Base-by-base conservation (phyloP, 139 green algal genomes). In the Picochlorum sp. region DNA sequence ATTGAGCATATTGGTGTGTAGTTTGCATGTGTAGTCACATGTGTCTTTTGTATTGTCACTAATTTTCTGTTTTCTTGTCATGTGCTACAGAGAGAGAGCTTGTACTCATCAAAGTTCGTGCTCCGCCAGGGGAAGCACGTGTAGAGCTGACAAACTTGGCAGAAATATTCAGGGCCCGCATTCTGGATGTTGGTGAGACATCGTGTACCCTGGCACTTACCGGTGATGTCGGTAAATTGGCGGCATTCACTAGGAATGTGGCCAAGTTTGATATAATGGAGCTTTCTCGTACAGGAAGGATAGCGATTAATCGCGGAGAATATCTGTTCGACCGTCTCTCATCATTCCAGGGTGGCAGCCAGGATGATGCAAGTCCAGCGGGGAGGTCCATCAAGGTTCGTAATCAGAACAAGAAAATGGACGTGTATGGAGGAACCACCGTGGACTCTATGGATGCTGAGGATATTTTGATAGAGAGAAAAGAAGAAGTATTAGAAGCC, bases 171-270 rank as follows among this genome's bases (percentile, higher is more conserved):
- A 78, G 93, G 4, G 92, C 81, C 0, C 69, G 77, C n/a, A 84
- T 97, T 1, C 81, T 96, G 26, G 93, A 99, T 69, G 79, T 96
- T 6, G 50, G 60, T 1, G 81, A 90, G 15, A 32, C 21, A 51
- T 80, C 69, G 14, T 62, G 94, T 30, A 88, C 81, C 2, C 61
- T 96, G 34, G 73, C 60, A 26, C 78, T 89, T 26, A 89, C 85
- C 1, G 92, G 92, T 4, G 92, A 98, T 68, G 80, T 91, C 24
- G 92, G 92, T 59, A 98, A 98, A 84, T 82, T 92, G 56, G 70
- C 66, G 28, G 86, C 89, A 2, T 65, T 92, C 59, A 66, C 89
- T 37, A 76, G 77, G 26, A 70, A 76, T 30, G 71, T 95, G 76
- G n/a, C 47, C 32, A 90, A 86, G 75, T 95, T 90, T 69, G 85